These are phyloP conservation scores for Rugosomyces carneus DNA, from an alignment of 1,284 basidiomycete species.

Conservation along the genomic window DNA sequence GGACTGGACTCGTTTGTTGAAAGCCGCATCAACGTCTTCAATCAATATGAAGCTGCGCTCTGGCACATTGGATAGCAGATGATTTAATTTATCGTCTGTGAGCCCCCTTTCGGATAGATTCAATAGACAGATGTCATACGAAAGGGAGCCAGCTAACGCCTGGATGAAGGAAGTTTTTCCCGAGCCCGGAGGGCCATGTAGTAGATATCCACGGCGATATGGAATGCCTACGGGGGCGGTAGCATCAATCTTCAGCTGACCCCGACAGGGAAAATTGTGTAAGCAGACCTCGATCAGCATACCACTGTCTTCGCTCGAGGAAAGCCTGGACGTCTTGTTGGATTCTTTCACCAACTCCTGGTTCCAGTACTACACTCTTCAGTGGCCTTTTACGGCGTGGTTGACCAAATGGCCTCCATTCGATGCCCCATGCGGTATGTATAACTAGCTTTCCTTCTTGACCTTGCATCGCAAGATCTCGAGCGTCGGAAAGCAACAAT, in stretches of 20 bases:
- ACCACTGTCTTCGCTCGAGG: conserved; percentile 85
- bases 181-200: conserved; percentile 95
- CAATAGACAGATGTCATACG: conserved; percentile 94
- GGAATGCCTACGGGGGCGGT: conserved; percentile 73
- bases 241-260: background rate
- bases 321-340: conserved; percentile 81
- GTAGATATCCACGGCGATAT: conserved; percentile 91
- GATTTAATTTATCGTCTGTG: conserved; percentile 95
- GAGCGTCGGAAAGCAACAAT: conserved; percentile 78
- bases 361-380: conserved; percentile 85
- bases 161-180: conserved; percentile 99
- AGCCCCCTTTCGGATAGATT: conserved; percentile 96
- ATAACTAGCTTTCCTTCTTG: conserved; percentile 96
- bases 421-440: conserved; percentile 93
- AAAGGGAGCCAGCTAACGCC: conserved; percentile 87
- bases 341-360: conserved; percentile 76
- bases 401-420: conserved; percentile 95
- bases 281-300: conserved; percentile 86
- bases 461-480: conserved; percentile 78
- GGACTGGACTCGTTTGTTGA: conserved; percentile 86
- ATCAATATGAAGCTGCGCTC: conserved; percentile 91
- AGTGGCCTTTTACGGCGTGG: conserved; percentile 86
- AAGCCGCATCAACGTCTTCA: conserved; percentile 98
- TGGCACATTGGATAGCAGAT: conserved; percentile 89
- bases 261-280: background rate